Base-by-base conservation (phyloP, 2,329 filamentous ascomycete genomes). In the Neoarthrinium moseri region DNA sequence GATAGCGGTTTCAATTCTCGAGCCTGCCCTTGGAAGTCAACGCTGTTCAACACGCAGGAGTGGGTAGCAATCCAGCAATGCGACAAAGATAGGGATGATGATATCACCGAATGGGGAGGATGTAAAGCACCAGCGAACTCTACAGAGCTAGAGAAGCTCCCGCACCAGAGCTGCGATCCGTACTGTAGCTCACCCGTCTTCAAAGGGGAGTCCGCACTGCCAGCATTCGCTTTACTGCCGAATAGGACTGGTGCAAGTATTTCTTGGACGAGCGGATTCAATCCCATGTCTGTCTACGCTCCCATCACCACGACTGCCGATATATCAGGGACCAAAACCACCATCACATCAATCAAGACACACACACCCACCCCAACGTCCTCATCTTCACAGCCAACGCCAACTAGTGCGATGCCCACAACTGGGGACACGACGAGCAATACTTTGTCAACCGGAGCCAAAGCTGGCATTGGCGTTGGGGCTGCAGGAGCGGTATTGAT, bases 21-120 rank as follows among this genome's bases (percentile, higher is more conserved):
- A n/a, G 39, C 34, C 10, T 46, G 47, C 24, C 43, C 47, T 5
- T 39, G 39, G 43, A 49, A 49, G 34, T 35, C 43, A 4, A 20
- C 22, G 4, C 15, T 18, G 15, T 49, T 49, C 34, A 32, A 35
- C 21, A 27, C 36, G 4, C 43, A 49, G 30, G 43, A 49, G 15
- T 49, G 47, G 47, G 47, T 49, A 10, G 43, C 43, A 1, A 46
- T 49, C 13, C 38, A 46, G 6, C 38, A 43, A 37, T 49, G 47
- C 47, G 15, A 34, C 5, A 5, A 24, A 1, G 36, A 21, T 3
- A 41, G 22, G 6, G 39, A 23, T 17, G 20, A 22, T 21, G 32
- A 49, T 4, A 33, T 34, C 11, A 43, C 39, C 4, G 5, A 23
- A 15, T 49, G 47, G 47, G 47, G 47, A 5, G 38, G 38, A 3